Evolutionary conservation across 2,329 filamentous ascomycete genomes (phyloP).

Genomic region (Neurospora sp.): DNA sequence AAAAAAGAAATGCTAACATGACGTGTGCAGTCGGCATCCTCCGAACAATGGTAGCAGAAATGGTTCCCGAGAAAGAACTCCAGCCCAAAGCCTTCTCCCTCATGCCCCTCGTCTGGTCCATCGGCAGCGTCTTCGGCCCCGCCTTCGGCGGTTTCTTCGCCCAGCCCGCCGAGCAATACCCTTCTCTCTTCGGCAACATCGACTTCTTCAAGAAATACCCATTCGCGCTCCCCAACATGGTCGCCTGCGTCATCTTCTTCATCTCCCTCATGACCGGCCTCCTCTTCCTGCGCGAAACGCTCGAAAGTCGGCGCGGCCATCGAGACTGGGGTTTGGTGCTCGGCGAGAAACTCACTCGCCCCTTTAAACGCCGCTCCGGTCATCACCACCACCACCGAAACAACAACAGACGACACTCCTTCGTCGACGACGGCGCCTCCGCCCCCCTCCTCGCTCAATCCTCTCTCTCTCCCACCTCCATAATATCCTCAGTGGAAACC

Average conservation of each 20-base stretch:
- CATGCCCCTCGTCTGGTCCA: constrained; percentile 84
- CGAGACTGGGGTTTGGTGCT: constrained; percentile 68
- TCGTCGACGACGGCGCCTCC: constrained; percentile 47
- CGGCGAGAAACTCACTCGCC: constrained; percentile 52
- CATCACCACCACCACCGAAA: constrained; percentile 17
- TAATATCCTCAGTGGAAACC: neutral
- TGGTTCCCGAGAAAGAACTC: constrained; percentile 77
- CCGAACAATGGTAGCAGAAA: constrained; percentile 82
- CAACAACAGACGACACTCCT: constrained; percentile 36
- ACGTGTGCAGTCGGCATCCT: constrained; percentile 65
- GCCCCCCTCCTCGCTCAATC: constrained; percentile 40
- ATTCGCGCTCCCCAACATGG: constrained; percentile 75
- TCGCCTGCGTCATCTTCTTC: constrained; percentile 67
- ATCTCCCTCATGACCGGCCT: constrained; percentile 64
- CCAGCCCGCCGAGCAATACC: constrained; percentile 67
- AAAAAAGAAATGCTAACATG: constrained; percentile 11
- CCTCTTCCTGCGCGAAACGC: constrained; percentile 80
- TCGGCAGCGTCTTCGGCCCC: constrained; percentile 82
- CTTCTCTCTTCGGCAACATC: constrained; percentile 56
- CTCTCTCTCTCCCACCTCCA: constrained; percentile 11
- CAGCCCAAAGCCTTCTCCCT: constrained; percentile 85
- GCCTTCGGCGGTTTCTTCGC: constrained; percentile 81
- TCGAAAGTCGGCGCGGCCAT: constrained; percentile 58
- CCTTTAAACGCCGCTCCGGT: constrained; percentile 16
- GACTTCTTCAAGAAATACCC: constrained; percentile 67